phyloP scores from a whole-genome alignment of 257 asterid species.

The Solanum bulbocastanum region DNA sequence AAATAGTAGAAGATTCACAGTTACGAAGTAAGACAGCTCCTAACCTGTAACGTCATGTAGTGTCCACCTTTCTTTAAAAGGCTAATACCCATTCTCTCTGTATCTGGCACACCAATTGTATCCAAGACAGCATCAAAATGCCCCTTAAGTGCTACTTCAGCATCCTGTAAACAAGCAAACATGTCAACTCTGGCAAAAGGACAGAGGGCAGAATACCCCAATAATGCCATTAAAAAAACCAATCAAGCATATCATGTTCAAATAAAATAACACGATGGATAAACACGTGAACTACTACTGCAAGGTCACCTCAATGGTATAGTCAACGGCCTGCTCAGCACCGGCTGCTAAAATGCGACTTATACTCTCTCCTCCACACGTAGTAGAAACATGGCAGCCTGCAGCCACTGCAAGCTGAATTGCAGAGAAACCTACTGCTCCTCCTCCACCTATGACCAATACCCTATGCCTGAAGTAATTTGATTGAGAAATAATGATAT shows the following conservation, averaged over 20 bases:
- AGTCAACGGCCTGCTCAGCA: constrained; percentile 88
- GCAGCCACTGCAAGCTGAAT: constrained; percentile 87
- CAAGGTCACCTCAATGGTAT: constrained; percentile 55
- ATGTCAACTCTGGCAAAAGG: background rate
- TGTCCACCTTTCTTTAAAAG: constrained; percentile 90
- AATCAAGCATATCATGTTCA: background rate
- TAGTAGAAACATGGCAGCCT: constrained; percentile 85
- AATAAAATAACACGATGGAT: background rate
- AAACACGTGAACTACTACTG: background rate
- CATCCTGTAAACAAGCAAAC: constrained; percentile 36
- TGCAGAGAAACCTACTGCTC: constrained; percentile 97
- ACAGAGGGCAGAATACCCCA: background rate
- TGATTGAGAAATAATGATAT: constrained; percentile 7
- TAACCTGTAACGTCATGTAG: constrained; percentile 96
- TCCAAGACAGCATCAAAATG: constrained; percentile 90
- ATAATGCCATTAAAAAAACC: background rate
- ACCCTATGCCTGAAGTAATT: constrained; percentile 59
- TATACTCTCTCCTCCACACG: constrained; percentile 73
- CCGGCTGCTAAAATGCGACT: constrained; percentile 72
- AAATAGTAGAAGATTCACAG: background rate
- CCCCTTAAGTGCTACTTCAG: constrained; percentile 63
- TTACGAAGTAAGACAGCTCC: background rate
- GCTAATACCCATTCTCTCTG: constrained; percentile 63
- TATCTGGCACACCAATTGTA: constrained; percentile 82
- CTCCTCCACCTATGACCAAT: constrained; percentile 92